phyloP scores from a whole-genome alignment of 495 filamentous ascomycete genomes.

The Penicillium samsonianum region DNA sequence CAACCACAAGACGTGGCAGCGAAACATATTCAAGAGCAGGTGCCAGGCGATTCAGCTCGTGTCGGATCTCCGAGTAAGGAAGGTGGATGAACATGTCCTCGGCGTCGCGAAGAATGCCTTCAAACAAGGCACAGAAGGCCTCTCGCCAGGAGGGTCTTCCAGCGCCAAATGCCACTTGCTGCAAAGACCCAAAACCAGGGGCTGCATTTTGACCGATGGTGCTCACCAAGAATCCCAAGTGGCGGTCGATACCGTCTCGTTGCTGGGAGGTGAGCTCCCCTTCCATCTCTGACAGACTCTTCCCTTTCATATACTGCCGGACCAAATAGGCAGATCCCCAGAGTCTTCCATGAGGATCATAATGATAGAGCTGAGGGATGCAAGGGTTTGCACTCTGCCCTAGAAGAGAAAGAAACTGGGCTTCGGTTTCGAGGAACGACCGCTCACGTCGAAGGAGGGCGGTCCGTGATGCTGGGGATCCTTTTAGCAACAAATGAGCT shows the following conservation, averaged over 20 bases:
- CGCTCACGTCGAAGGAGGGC: constrained; percentile 61
- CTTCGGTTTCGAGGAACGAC: constrained; percentile 57
- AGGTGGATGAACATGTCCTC: constrained; percentile 70
- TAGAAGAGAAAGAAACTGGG: constrained; percentile 51
- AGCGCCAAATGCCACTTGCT: constrained; percentile 45
- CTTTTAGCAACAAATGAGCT: constrained; percentile 53
- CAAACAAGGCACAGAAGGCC: constrained; percentile 61
- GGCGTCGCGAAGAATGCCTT: constrained; percentile 63
- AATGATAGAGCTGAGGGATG: constrained; percentile 54
- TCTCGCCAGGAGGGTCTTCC: constrained; percentile 62
- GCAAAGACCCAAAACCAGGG: constrained; percentile 51
- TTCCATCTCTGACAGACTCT: constrained; percentile 43
- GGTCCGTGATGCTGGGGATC: constrained; percentile 51
- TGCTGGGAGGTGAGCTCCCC: constrained; percentile 37
- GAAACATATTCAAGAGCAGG: constrained; percentile 57
- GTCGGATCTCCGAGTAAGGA: constrained; percentile 64
- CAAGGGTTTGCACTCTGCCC: constrained; percentile 45
- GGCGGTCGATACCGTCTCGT: constrained; percentile 46
- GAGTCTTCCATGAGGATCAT: constrained; percentile 41
- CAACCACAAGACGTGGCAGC: constrained; percentile 56
- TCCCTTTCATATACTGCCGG: constrained; percentile 50
- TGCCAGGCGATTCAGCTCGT: constrained; percentile 48
- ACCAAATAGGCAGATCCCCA: constrained; percentile 52
- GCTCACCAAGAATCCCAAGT: constrained; percentile 37
- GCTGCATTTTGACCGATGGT: constrained; percentile 43